phyloP scores from a whole-genome alignment of 768 basidiomycete genomes.

The Phanerochaete carnosa region DNA sequence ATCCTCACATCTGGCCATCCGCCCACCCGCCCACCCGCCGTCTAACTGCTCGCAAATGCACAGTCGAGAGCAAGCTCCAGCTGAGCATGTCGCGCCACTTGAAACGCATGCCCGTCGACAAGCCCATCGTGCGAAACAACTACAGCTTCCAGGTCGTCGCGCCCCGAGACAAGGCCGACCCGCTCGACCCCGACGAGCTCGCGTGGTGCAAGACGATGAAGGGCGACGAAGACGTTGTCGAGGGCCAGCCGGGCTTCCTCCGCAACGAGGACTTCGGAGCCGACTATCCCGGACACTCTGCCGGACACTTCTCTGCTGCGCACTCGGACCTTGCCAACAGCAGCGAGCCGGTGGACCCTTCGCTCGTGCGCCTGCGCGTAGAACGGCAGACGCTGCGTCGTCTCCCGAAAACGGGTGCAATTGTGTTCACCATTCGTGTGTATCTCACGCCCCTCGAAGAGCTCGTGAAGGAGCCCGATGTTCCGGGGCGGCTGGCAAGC shows the following conservation, averaged over 20 bases:
- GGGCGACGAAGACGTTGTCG: constrained; percentile 46
- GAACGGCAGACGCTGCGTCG: constrained; percentile 69
- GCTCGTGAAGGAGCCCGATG: constrained; percentile 51
- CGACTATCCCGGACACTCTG: no score
- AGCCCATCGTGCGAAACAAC: constrained; percentile 71
- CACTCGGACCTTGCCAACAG: background rate
- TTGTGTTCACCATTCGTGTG: constrained; percentile 68
- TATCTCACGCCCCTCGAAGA: constrained; percentile 55
- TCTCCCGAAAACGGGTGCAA: constrained; percentile 58
- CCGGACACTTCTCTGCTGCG: background rate
- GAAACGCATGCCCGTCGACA: constrained; percentile 58
- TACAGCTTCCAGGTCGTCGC: constrained; percentile 46
- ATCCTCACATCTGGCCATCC: background rate
- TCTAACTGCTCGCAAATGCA: background rate
- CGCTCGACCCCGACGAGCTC: constrained; percentile 58
- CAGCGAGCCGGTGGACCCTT: constrained; percentile 13
- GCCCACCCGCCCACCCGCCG: background rate
- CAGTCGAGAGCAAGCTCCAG: constrained; percentile 53
- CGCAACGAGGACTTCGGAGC: background rate
- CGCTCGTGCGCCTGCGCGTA: constrained; percentile 48
- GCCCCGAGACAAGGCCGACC: constrained; percentile 19
- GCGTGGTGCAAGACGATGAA: constrained; percentile 57
- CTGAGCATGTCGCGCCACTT: constrained; percentile 69
- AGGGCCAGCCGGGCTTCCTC: constrained; percentile 9
- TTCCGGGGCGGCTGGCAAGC: constrained; percentile 59